Conservation (phyloP, 305 asterid genomes). For the Fraxinus albicans region DNA sequence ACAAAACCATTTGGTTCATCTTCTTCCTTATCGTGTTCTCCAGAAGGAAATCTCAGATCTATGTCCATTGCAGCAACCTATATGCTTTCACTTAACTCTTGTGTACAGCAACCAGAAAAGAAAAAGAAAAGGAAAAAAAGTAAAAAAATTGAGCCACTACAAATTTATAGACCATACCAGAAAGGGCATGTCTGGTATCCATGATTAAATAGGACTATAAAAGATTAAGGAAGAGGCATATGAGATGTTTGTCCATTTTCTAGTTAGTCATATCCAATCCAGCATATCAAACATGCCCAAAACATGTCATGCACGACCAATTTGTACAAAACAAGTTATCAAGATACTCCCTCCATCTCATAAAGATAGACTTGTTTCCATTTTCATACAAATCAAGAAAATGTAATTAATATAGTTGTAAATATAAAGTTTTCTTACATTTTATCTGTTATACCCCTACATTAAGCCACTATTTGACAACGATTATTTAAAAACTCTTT, state of each 20-base stretch:
- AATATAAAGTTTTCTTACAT: background rate
- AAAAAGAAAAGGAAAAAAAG: background rate
- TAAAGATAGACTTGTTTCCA: background rate
- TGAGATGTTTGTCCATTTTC: background rate
- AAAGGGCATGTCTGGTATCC: background rate
- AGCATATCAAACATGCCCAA: background rate
- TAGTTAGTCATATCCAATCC: background rate
- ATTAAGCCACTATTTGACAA: background rate
- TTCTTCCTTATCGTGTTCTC: slow-evolving; percentile 68
- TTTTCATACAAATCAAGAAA: too few species aligned
- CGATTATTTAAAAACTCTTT: background rate
- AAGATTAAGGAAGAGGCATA: background rate
- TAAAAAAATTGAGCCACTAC: slow-evolving; percentile 2
- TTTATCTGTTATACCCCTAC: background rate
- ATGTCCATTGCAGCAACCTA: slow-evolving; percentile 65
- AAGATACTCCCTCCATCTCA: background rate
- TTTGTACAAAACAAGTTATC: background rate
- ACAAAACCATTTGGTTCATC: slow-evolving; percentile 63
- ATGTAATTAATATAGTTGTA: background rate
- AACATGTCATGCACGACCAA: background rate
- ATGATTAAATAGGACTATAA: background rate
- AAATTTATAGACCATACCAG: background rate
- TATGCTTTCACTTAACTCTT: slow-evolving; percentile 21
- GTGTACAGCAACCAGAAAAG: slow-evolving; percentile 33
- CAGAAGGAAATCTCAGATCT: slow-evolving; percentile 91